Percentiles rank a stretch among this genome's conserved stretches.
These are phyloP conservation scores for Phytophthora tubulina DNA, from an alignment of 352 stramenopile genomes.

Conservation along the genomic window DNA sequence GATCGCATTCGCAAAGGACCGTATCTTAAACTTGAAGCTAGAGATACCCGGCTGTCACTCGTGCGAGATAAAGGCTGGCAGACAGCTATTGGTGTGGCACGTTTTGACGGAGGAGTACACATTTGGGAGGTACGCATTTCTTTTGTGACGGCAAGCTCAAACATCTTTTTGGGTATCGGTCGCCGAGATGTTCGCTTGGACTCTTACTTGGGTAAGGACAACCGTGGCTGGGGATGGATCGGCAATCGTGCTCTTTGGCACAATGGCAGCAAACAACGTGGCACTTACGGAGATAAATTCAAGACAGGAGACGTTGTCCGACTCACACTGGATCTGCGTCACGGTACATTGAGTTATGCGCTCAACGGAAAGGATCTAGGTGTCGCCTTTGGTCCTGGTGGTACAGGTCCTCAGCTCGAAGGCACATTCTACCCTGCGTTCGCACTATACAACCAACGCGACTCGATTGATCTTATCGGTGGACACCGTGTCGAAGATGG, in stretches of 20 bases:
- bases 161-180: constrained; percentile 91
- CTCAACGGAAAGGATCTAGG: constrained; percentile 92
- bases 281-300: constrained; percentile 93
- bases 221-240: constrained; percentile 92
- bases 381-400: constrained; percentile 89
- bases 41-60: constrained; percentile 86
- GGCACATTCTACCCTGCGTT: constrained; percentile 89
- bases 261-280: constrained; percentile 91
- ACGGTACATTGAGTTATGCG: constrained; percentile 87
- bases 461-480: constrained; percentile 87
- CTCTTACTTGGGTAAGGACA: constrained; percentile 93
- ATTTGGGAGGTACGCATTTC: constrained; percentile 91
- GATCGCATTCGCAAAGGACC: constrained; percentile 87
- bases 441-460: constrained; percentile 89
- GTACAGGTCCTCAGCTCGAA: constrained; percentile 86
- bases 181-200: constrained; percentile 87
- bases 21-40: constrained; percentile 90
- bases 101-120: constrained; percentile 86
- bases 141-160: constrained; percentile 90
- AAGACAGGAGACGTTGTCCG: constrained; percentile 88
- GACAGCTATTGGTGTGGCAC: constrained; percentile 86
- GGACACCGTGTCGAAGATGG: constrained; percentile 86
- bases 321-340: constrained; percentile 85
- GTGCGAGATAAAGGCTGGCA: constrained; percentile 92
- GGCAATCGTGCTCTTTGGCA: constrained; percentile 92